These are phyloP conservation scores for Flaveria floridana DNA, from an alignment of 140 eudicot species.

Conservation along the genomic window DNA sequence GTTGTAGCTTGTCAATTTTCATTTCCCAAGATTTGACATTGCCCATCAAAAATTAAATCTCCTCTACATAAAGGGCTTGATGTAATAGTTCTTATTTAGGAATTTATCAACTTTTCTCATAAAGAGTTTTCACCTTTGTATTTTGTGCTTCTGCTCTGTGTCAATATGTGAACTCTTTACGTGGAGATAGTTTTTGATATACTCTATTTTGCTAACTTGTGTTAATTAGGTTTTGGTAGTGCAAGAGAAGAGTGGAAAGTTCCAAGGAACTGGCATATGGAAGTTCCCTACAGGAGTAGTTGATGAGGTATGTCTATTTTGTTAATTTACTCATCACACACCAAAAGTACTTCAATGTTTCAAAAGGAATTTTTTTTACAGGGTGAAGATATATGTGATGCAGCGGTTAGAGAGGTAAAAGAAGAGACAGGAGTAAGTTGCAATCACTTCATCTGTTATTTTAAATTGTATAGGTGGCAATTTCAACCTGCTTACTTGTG, in stretches of 20 bases:
- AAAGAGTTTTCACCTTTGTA: not conserved
- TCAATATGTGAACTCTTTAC: not conserved
- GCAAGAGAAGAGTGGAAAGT: constrained; percentile 78
- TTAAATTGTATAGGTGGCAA: not conserved
- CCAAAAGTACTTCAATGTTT: not conserved
- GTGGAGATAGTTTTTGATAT: not conserved
- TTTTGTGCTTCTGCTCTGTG: not conserved
- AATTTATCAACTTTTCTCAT: not conserved
- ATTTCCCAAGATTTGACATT: not conserved
- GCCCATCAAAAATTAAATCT: too few species aligned
- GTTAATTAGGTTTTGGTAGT: constrained; percentile 75
- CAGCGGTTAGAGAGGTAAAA: constrained; percentile 91
- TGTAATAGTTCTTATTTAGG: not conserved
- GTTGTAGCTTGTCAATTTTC: not conserved
- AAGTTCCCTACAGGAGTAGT: constrained; percentile 95
- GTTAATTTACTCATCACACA: constrained; percentile 9
- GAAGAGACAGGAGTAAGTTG: constrained; percentile 95
- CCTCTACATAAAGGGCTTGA: too few species aligned
- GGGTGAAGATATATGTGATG: constrained; percentile 90
- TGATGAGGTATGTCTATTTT: constrained; percentile 61
- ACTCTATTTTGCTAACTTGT: constrained; percentile 2
- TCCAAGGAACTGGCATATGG: constrained; percentile 79
- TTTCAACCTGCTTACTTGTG: not conserved
- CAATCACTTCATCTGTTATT: constrained; percentile 9
- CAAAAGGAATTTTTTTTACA: constrained; percentile 16